phyloP scores from a whole-genome alignment of 805 yeast species.

The Pichia deserticola region DNA sequence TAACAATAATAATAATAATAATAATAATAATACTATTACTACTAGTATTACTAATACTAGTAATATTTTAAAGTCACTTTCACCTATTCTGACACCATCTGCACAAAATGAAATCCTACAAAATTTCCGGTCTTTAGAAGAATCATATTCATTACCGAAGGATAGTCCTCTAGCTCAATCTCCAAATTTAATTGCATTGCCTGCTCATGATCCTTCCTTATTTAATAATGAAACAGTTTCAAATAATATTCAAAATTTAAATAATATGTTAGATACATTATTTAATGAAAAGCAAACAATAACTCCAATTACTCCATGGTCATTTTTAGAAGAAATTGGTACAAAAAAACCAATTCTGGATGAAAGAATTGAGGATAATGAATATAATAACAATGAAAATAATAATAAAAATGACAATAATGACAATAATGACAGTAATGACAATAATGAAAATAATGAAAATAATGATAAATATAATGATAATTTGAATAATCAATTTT shows the following conservation, averaged over 20 bases:
- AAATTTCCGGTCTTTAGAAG: slow-evolving; percentile 14
- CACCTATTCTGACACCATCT: not conserved
- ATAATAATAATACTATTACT: not conserved
- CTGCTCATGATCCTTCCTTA: not conserved
- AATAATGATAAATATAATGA: not conserved
- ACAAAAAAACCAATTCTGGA: not conserved
- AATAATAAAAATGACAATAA: too few relatives aligned
- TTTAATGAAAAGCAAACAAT: slow-evolving; percentile 11
- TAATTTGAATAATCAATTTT: not conserved
- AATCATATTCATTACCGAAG: slow-evolving; percentile 4
- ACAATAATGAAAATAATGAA: not conserved
- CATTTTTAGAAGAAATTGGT: slow-evolving; percentile 16
- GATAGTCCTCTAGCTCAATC: not conserved
- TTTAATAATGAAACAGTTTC: not conserved
- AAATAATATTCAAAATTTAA: slow-evolving; percentile 11
- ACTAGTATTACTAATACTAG: too few relatives aligned
- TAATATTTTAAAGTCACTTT: not conserved
- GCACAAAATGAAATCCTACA: not conserved
- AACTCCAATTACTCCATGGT: slow-evolving; percentile 13
- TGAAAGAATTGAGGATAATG: not conserved
- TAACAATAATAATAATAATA: not conserved
- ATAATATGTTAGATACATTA: slow-evolving; percentile 14
- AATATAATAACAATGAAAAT: not conserved
- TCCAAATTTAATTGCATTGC: too few relatives aligned
- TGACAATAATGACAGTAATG: not conserved